Conservation (phyloP, 176 grass and related monocot species). For the Avena sativa region DNA sequence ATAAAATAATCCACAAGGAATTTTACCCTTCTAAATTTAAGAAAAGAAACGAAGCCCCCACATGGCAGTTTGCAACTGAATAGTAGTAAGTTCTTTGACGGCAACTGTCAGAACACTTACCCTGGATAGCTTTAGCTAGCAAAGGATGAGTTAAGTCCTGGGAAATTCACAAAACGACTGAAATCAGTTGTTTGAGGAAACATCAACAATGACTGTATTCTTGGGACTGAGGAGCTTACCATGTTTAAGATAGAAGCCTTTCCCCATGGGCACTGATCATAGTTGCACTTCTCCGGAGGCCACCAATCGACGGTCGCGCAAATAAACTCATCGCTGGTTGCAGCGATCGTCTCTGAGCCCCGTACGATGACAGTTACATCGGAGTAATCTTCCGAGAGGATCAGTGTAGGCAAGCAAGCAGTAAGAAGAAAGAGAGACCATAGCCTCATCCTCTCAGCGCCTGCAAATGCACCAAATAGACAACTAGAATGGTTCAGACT, state of each 20-base stretch:
- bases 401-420: slow-evolving; percentile 41
- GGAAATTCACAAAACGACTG: slow-evolving; percentile 21
- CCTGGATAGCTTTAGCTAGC: slow-evolving; percentile 82
- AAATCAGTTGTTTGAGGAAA: slow-evolving; percentile 31
- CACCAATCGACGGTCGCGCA: slow-evolving; percentile 99
- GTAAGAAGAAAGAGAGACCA: slow-evolving; percentile 56
- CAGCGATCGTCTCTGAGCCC: slow-evolving; percentile 68
- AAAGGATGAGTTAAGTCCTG: slow-evolving; percentile 84
- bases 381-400: slow-evolving; percentile 57
- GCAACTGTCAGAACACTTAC: slow-evolving; percentile 44
- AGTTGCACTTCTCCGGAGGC: slow-evolving; percentile 97
- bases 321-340: slow-evolving; percentile 74
- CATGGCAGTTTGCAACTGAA: slow-evolving; percentile 20
- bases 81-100: slow-evolving; percentile 8
- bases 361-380: slow-evolving; percentile 73
- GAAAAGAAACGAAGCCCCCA: background rate
- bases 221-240: slow-evolving; percentile 50
- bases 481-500: slow-evolving; percentile 28
- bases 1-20: background rate
- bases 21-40: background rate
- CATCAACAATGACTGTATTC: slow-evolving; percentile 2
- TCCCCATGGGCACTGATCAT: slow-evolving; percentile 92
- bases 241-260: slow-evolving; percentile 83
- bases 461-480: slow-evolving; percentile 49
- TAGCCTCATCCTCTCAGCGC: slow-evolving; percentile 41